Percentiles rank a stretch among this genome's conserved stretches.
Evolutionary conservation across 345 rosid genomes (phyloP).

Genomic region (Streptanthus diversifolius): DNA sequence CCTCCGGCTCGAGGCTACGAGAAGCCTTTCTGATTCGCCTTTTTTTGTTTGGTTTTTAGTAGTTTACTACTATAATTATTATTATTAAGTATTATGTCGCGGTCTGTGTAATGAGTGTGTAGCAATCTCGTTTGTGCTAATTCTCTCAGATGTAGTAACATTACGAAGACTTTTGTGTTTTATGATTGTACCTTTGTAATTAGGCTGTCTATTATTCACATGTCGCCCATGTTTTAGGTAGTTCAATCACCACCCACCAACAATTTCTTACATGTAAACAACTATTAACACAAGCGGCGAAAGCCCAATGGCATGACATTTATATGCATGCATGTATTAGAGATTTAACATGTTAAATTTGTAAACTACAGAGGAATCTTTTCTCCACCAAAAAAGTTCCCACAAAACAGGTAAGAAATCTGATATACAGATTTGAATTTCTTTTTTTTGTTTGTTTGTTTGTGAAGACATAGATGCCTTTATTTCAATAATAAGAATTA

Average conservation of each 20-base stretch:
- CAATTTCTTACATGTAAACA: not conserved
- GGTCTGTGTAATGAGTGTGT: constrained; percentile 18
- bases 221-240: not conserved
- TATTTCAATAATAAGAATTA: not conserved
- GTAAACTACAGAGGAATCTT: not conserved
- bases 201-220: not conserved
- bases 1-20: constrained; percentile 61
- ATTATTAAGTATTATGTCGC: not conserved
- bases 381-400: not conserved
- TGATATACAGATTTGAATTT: not conserved
- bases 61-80: not conserved
- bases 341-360: not conserved
- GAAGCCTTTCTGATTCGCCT: constrained; percentile 63
- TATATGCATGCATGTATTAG: not conserved
- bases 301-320: not conserved
- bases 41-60: not conserved
- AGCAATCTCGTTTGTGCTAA: constrained; percentile 2
- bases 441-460: no score
- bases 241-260: not conserved
- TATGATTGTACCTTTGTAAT: not conserved
- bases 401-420: not conserved
- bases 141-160: not conserved
- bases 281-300: not conserved
- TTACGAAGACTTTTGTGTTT: not conserved
- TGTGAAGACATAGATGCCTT: not conserved